Base-by-base conservation (phyloP, 331 rosid genomes). In the Acacia pycnantha region DNA sequence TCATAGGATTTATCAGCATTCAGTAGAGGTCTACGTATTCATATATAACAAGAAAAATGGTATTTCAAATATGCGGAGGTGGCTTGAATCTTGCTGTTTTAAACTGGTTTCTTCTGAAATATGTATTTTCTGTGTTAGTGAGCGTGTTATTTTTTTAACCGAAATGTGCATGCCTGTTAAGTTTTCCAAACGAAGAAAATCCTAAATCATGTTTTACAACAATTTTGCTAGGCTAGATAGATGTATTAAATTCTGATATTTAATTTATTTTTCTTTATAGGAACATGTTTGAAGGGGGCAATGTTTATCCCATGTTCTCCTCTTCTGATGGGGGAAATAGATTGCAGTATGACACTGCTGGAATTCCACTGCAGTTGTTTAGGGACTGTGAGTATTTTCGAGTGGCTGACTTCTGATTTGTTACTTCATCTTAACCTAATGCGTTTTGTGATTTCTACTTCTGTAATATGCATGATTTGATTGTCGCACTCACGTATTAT, bases 341-440 rank as follows among this genome's bases (percentile, higher is more conserved):
- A 51, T 77, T 82, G 29, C 82, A 70, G 51, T 58, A 68, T 82
- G 81, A 68, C 35, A 62, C 56, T 14, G 33, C 62, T 41, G 67
- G 86, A 61, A 65, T 35, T 67, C 53, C 74, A 59, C 83, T 85
- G 62, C 88, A 81, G 46, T 58, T 81, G 62, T 85, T 73, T 77
- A 83, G 85, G 43, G 80, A 85, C 13, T 50, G 87, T 85, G 65
- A 77, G 80, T 85, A 56, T 77, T 69, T 24, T 8, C 16, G 3
- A 31, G 21, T 11, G 41, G 31, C 65, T n/a, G 11, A n/a, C 29
- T 44, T 54, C 58, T 59, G n/a, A 62, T 64, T 48, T 41, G 26
- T 65, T 11, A 1, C 26, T 24, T 65, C 50, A 31, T 11, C 13
- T 74, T 64, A 22, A 47, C 2, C 79, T 24, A 27, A 50, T 24